Conservation (phyloP, 768 basidiomycete species). For the Trametes maxima region DNA sequence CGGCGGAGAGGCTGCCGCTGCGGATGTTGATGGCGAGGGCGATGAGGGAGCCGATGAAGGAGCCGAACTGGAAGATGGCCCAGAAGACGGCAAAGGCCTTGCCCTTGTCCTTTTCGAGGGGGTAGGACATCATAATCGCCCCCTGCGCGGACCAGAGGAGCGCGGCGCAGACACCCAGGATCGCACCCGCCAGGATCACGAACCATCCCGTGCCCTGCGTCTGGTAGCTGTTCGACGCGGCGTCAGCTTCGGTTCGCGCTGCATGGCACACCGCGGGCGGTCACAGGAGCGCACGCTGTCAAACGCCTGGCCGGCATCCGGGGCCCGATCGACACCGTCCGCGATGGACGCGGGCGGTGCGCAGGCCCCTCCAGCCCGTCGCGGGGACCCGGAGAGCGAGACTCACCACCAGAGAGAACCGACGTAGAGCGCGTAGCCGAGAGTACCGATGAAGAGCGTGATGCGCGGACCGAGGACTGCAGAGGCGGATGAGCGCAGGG, state of each 20-base stretch:
- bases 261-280: neutral
- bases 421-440: slow-evolving; percentile 54
- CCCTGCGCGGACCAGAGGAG: slow-evolving; percentile 58
- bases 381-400: neutral
- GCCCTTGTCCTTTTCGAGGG: slow-evolving; percentile 59
- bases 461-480: slow-evolving; percentile 49
- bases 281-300: neutral
- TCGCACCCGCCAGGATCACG: slow-evolving; percentile 49
- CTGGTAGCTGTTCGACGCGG: slow-evolving; percentile 35
- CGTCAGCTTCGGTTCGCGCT: neutral
- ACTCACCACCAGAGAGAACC: slow-evolving; percentile 48
- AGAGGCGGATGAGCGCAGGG: neutral
- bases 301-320: neutral
- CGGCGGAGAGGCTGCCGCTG: slow-evolving; percentile 34
- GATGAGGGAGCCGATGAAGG: slow-evolving; percentile 46
- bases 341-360: neutral
- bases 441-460: slow-evolving; percentile 53
- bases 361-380: neutral
- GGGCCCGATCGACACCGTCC: neutral
- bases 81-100: slow-evolving; percentile 54
- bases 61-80: slow-evolving; percentile 49
- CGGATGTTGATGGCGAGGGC: slow-evolving; percentile 46
- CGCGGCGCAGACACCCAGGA: slow-evolving; percentile 54
- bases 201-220: slow-evolving; percentile 45
- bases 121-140: slow-evolving; percentile 57